A percentile compares a stretch with the other conserved stretches of the same genome.
phyloP scores from a whole-genome alignment of 1,284 basidiomycete genomes.

The Trichosporon sp. region DNA sequence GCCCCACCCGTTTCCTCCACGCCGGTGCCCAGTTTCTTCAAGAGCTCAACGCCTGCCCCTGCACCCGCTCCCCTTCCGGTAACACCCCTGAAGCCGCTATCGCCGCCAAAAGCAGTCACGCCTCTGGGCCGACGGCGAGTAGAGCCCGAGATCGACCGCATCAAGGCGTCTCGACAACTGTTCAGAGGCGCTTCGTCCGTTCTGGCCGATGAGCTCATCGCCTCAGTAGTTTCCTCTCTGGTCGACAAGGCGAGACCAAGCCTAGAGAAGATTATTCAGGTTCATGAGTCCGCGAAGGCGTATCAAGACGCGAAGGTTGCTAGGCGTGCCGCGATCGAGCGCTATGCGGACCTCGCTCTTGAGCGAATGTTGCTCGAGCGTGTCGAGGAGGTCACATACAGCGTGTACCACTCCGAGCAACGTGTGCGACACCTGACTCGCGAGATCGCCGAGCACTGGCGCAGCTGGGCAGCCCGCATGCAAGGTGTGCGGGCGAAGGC shows the following conservation, averaged over 20 bases:
- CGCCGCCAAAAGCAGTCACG: background rate
- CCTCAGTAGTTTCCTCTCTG: slow-evolving; percentile 36
- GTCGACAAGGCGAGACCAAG: slow-evolving; percentile 31
- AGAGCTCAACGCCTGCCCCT: slow-evolving; percentile 17
- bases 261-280: slow-evolving; percentile 33
- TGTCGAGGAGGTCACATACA: slow-evolving; percentile 4
- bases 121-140: slow-evolving; percentile 1
- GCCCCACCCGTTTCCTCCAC: background rate
- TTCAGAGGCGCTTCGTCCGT: slow-evolving; percentile 27
- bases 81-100: background rate
- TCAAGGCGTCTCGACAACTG: slow-evolving; percentile 23
- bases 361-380: slow-evolving; percentile 30
- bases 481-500: slow-evolving; percentile 28
- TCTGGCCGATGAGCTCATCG: slow-evolving; percentile 37
- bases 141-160: slow-evolving; percentile 22
- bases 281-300: slow-evolving; percentile 33
- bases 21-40: slow-evolving; percentile 33
- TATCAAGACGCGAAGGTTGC: slow-evolving; percentile 30
- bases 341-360: slow-evolving; percentile 26
- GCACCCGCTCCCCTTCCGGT: slow-evolving; percentile 1
- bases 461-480: slow-evolving; percentile 30
- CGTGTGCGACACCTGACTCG: slow-evolving; percentile 27
- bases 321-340: slow-evolving; percentile 31
- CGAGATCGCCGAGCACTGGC: slow-evolving; percentile 34
- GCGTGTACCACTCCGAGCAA: slow-evolving; percentile 19